A percentile compares a stretch with the other conserved stretches of the same genome.
Conservation (phyloP, 352 stramenopile species). For the Globisporangium splendens region DNA sequence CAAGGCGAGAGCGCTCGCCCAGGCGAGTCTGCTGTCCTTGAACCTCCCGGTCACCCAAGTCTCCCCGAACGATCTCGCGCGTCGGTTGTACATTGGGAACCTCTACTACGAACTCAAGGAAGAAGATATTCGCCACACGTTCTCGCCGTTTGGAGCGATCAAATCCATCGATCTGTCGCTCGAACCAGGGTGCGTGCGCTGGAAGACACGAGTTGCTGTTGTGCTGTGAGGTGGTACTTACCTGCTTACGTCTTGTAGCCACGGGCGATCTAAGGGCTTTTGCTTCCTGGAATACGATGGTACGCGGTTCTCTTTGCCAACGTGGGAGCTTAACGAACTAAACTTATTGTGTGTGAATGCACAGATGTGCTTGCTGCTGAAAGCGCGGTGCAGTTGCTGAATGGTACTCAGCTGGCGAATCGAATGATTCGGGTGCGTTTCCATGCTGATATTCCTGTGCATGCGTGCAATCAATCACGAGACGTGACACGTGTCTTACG, state of each 20-base stretch:
- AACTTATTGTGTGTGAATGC: not conserved
- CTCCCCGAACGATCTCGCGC: conserved; percentile 58
- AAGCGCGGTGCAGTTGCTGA: conserved; percentile 74
- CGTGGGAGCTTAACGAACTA: too few relatives aligned
- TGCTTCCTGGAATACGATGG: conserved; percentile 81
- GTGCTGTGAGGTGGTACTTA: not conserved
- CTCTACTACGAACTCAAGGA: conserved; percentile 84
- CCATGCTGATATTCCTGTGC: not conserved
- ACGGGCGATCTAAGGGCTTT: conserved; percentile 69
- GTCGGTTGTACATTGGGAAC: conserved; percentile 75
- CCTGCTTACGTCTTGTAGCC: conserved; percentile 20
- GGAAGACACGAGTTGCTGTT: too few relatives aligned
- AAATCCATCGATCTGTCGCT: conserved; percentile 75
- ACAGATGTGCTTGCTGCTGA: conserved; percentile 72
- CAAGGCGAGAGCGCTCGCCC: conserved; percentile 52
- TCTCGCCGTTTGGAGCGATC: conserved; percentile 65
- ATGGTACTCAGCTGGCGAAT: conserved; percentile 58
- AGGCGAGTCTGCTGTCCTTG: conserved; percentile 68
- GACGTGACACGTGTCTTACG: not conserved
- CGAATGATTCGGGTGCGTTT: conserved; percentile 50
- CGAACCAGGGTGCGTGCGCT: conserved; percentile 49
- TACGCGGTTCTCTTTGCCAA: conserved; percentile 2
- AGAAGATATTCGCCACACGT: conserved; percentile 63
- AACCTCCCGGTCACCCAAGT: conserved; percentile 43
- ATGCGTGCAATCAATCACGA: not conserved